Evolutionary conservation across 768 basidiomycete species (phyloP), one percentile per base, ranked within the genome.

Genomic region (Leccinum aurantiacum): DNA sequence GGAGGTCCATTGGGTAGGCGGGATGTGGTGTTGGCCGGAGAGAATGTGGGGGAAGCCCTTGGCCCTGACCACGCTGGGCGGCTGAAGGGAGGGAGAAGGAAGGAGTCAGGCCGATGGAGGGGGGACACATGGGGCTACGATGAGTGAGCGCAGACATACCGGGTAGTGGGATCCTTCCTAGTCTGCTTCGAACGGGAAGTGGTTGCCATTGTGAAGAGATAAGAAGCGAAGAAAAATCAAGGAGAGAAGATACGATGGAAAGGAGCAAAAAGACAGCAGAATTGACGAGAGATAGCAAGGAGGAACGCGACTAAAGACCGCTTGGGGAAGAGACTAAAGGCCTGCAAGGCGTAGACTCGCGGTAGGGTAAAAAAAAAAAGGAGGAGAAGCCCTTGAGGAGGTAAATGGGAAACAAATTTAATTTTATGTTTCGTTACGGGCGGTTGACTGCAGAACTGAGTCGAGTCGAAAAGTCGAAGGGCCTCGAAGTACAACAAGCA

Each of bases 31-130:
- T 73, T 67, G 6, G 69, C 75, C 2, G 88, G 82, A 60, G 88
- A 86, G 74, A 85, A 90, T 3, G 88, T 87, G 17, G 89, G 86
- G 54, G 89, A 88, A 58, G 85, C 79, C 58, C 89, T 85, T 56
- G 87, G 74, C 56, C 83, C 84, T 65, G 82, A 74, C 90, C 90
- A 92, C 29, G 89, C 88, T 63, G 75, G 64, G 59, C 78, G 76
- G 62, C 77, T 82, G 63, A 65, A 60, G 58, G 56, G 59, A 60
- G 25, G 44, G 47, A 60, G 59, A 55, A 53, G 52, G 53, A 47
- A n/a, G 22, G 53, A 8, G 54, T 60, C 49, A 56, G 58, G 46
- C 52, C 55, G 62, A 66, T 59, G 53, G 8, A 38, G 54, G 29
- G 10, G 58, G 44, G 48, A 59, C 31, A 62, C 55, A 60, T 58